Base-by-base conservation (phyloP, 441 rosid species). In the Bocquillonia castaneifolia region DNA sequence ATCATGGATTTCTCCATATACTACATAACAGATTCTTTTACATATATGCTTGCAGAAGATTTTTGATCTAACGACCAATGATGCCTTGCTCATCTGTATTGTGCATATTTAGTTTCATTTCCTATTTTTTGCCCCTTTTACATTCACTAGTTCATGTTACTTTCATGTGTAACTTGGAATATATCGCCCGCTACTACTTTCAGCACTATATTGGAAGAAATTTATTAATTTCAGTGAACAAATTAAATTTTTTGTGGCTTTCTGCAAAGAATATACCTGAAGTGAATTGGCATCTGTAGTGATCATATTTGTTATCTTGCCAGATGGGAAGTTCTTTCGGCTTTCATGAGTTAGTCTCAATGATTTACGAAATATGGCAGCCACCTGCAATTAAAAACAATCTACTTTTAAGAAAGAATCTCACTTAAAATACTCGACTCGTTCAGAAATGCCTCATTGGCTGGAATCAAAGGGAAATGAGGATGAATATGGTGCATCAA, bases 241-340 rank as follows among this genome's bases (percentile, higher is more conserved):
- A 9, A 17, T 61, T 28, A 25, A 56, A 53, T 34, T 18, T 50
- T 36, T 10, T 34, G 59, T 45, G 28, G 56, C n/a, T 42, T 34
- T 61, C 40, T 32, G 34, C 9, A 50, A 66, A 63, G 13, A 67
- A 29, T 76, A 72, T 75, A 91, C 98, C 95, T 91, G 96, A 79
- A 91, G 85, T 45, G 92, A 73, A 80, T 78, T 86, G 63, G 92
- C 90, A 80, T 93, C 98, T 66, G 97, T 89, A 67, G 98, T 88
- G 68, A 93, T 93, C 97, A 93, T 93, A 72, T 93, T 93, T 56
- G 90, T 93, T 74, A 93, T 78, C 81, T 91, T 93, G 58, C 97
- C 98, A 59, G 95, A 85, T 18, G 88, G 86, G 54, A 89, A 91
- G 76, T 86, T 84, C 88, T 86, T 91, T 75, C 86, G 93, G 74